Conservation (phyloP, 805 yeast genomes). For the Candida nonsorbophila region DNA sequence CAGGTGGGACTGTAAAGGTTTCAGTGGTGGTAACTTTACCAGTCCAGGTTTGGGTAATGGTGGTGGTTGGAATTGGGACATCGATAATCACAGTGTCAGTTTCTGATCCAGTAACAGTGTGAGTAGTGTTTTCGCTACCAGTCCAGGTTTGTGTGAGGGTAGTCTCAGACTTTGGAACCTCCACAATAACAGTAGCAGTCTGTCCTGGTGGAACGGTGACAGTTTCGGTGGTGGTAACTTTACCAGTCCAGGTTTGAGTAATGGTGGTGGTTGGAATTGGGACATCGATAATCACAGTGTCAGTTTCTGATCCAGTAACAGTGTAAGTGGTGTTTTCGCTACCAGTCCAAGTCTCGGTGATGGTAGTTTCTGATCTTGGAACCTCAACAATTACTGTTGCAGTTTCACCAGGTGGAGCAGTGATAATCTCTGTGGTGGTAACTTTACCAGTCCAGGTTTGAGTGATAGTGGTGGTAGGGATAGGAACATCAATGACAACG, state of each 20-base stretch:
- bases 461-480: not conserved
- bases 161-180: constrained; percentile 8
- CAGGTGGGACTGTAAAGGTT: constrained; percentile 11
- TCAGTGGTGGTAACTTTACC: constrained; percentile 5
- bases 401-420: constrained; percentile 13
- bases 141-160: constrained; percentile 11
- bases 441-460: constrained; percentile 1
- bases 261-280: constrained; percentile 13
- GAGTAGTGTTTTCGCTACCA: too few relatives aligned
- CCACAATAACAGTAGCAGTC: constrained; percentile 9
- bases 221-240: constrained; percentile 5
- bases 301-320: too few relatives aligned
- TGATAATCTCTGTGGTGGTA: too few relatives aligned
- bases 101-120: too few relatives aligned
- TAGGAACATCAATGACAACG: not conserved
- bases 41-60: constrained; percentile 8
- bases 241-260: constrained; percentile 11
- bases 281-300: constrained; percentile 10
- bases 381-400: constrained; percentile 12
- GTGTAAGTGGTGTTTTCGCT: too few relatives aligned
- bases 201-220: constrained; percentile 7
- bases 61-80: constrained; percentile 10
- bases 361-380: constrained; percentile 11
- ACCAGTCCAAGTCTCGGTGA: too few relatives aligned
- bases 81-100: constrained; percentile 8